Conservation (phyloP, 257 asterid species). For the Asclepias syriaca region DNA sequence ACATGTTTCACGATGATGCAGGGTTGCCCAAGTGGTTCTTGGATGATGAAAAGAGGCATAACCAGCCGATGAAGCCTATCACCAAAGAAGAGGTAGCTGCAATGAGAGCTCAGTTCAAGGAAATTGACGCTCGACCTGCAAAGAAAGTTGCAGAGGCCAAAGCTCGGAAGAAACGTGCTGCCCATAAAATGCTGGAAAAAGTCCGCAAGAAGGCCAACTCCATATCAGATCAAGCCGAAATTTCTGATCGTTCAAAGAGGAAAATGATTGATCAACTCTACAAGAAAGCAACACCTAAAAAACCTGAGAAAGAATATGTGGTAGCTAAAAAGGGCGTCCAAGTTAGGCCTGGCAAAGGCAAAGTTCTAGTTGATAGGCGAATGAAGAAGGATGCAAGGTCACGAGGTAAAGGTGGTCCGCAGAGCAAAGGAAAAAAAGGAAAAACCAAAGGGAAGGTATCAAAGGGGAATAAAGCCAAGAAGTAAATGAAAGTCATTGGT, state of each 20-base stretch:
- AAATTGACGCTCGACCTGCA: conserved; percentile 86
- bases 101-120: conserved; percentile 77
- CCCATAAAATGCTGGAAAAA: conserved; percentile 62
- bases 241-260: conserved; percentile 68
- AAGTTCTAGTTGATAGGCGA: conserved; percentile 74
- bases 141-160: conserved; percentile 95
- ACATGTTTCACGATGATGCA: conserved; percentile 73
- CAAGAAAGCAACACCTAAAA: conserved; percentile 60
- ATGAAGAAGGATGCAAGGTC: conserved; percentile 82
- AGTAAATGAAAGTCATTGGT: neutral
- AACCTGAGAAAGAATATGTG: conserved; percentile 68
- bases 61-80: conserved; percentile 68
- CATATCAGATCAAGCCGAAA: conserved; percentile 75
- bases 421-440: conserved; percentile 58
- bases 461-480: conserved; percentile 14
- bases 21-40: conserved; percentile 86
- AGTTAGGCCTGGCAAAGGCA: conserved; percentile 77
- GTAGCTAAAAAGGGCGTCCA: conserved; percentile 97
- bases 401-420: conserved; percentile 42
- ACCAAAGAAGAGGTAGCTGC: conserved; percentile 81
- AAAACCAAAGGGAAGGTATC: conserved; percentile 56
- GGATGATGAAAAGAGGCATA: conserved; percentile 73
- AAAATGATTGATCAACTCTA: conserved; percentile 81
- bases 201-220: conserved; percentile 80
- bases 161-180: conserved; percentile 78